phyloP scores from a whole-genome alignment of 1,284 basidiomycete genomes.

The Kalmanozyma brasiliensis region DNA sequence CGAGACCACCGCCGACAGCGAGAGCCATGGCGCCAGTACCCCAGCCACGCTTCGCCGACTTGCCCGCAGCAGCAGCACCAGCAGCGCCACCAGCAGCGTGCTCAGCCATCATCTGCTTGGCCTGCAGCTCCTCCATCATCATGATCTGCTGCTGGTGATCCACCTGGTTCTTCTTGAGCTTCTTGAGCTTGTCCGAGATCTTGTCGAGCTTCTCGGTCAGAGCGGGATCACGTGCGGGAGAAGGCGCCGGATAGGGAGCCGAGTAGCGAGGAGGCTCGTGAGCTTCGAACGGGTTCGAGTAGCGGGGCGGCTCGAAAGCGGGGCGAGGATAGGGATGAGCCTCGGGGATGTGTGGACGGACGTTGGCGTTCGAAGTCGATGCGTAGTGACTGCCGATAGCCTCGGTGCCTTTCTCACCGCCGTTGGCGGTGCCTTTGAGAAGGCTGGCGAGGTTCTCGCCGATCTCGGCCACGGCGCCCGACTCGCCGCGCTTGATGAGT shows the following conservation, averaged over 20 bases:
- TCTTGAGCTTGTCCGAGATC: constrained; percentile 8
- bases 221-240: constrained; percentile 7
- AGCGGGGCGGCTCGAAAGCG: constrained; percentile 3
- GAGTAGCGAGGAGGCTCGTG: constrained; percentile 7
- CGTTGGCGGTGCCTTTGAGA: neutral
- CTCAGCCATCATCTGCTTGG: constrained; percentile 12
- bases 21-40: constrained; percentile 1
- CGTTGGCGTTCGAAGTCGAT: neutral
- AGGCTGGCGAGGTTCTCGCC: constrained; percentile 3
- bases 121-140: constrained; percentile 20
- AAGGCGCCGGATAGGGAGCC: neutral
- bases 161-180: neutral
- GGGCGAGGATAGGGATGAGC: constrained; percentile 3
- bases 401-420: constrained; percentile 1
- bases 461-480: neutral
- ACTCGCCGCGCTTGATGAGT: constrained; percentile 7
- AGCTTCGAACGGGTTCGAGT: neutral
- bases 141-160: constrained; percentile 14
- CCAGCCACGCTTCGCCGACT: constrained; percentile 9
- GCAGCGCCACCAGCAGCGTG: constrained; percentile 1
- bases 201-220: constrained; percentile 1
- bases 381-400: constrained; percentile 5
- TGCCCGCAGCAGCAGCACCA: neutral
- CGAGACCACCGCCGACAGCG: constrained; percentile 6
- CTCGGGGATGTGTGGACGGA: neutral